A percentile compares a stretch with the other conserved stretches of the same genome.
Evolutionary conservation across 208 protist species (phyloP).

Genomic region (Acanthamoeba pearcei): DNA sequence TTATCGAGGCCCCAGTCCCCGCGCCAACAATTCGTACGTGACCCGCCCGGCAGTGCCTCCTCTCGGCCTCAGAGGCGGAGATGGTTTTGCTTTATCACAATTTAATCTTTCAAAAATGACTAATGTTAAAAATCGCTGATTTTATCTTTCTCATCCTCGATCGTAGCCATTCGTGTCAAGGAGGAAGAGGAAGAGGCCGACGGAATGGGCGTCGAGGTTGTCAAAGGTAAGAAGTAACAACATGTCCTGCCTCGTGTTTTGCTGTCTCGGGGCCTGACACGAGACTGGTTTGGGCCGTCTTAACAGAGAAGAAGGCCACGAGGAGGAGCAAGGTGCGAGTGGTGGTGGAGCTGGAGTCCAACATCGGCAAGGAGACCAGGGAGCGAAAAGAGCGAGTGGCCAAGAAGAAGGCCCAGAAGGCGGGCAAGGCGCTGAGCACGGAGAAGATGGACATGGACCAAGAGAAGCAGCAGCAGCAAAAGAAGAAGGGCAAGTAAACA

Average conservation of each 20-base stretch:
- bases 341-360: constrained; percentile 60
- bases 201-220: not conserved
- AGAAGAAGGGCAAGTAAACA: constrained; percentile 38
- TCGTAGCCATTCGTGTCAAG: constrained; percentile 1
- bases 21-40: constrained; percentile 19
- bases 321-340: constrained; percentile 28
- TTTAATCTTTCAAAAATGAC: not conserved
- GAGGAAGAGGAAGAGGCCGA: constrained; percentile 7
- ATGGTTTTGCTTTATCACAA: not conserved
- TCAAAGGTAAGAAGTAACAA: not conserved
- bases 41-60: not conserved
- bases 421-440: constrained; percentile 17
- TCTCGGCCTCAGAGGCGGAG: no score
- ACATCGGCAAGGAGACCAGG: constrained; percentile 30
- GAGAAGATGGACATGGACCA: constrained; percentile 46
- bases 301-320: not conserved
- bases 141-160: not conserved
- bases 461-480: constrained; percentile 25
- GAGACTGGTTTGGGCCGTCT: not conserved
- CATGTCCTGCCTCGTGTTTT: no score
- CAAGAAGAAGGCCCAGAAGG: constrained; percentile 60
- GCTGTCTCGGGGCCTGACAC: not conserved
- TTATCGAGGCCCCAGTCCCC: constrained; percentile 1
- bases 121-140: not conserved
- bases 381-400: constrained; percentile 51